These are phyloP conservation scores for Ilyonectria sp. DNA, from an alignment of 2,329 filamentous ascomycete genomes.

Conservation along the genomic window DNA sequence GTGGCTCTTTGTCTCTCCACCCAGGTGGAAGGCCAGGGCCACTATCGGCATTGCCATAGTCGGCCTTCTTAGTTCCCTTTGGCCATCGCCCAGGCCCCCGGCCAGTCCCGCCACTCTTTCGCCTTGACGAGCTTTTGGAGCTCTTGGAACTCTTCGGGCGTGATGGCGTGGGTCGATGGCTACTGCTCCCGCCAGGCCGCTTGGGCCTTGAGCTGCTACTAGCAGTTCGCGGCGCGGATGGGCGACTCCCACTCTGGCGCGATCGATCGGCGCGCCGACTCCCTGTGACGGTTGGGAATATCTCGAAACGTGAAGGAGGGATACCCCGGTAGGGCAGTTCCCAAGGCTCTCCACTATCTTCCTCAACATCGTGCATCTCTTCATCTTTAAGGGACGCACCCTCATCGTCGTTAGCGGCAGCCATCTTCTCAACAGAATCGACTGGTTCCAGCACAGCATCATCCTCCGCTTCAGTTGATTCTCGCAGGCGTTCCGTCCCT, in stretches of 20 bases:
- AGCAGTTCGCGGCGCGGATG: conserved; percentile 54
- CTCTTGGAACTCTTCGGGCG: conserved; percentile 49
- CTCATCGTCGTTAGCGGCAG: conserved; percentile 52
- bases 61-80: conserved; percentile 78
- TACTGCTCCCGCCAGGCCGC: conserved; percentile 53
- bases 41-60: conserved; percentile 77
- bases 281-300: conserved; percentile 77
- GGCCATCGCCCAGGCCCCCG: conserved; percentile 77
- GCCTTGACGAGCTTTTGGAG: conserved; percentile 60
- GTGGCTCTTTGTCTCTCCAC: conserved; percentile 58
- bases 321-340: conserved; percentile 68
- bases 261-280: conserved; percentile 64
- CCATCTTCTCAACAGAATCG: conserved; percentile 50
- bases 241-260: conserved; percentile 59
- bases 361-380: conserved; percentile 46
- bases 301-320: conserved; percentile 80
- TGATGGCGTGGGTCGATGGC: conserved; percentile 51
- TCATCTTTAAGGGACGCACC: conserved; percentile 45
- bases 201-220: conserved; percentile 58
- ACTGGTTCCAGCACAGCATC: conserved; percentile 48
- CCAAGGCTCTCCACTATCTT: conserved; percentile 59
- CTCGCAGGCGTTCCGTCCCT: conserved; percentile 22
- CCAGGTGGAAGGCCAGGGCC: conserved; percentile 75
- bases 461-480: conserved; percentile 39
- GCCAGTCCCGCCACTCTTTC: conserved; percentile 74